These are phyloP conservation scores for Noccaea bulbosa DNA, from an alignment of 345 rosid genomes.

Conservation along the genomic window DNA sequence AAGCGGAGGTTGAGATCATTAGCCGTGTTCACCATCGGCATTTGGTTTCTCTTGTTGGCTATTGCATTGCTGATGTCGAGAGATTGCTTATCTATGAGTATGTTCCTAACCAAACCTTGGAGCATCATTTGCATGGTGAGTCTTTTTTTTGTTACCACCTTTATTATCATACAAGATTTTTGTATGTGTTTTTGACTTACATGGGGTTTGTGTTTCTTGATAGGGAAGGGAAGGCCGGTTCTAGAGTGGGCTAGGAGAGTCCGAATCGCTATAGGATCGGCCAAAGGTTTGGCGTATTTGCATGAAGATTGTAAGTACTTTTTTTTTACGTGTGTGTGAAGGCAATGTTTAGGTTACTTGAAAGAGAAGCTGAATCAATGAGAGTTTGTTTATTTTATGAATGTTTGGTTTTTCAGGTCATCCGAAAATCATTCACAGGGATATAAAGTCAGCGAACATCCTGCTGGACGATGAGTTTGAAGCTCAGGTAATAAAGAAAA, in stretches of 20 bases:
- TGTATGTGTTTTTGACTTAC: background rate
- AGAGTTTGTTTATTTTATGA: background rate
- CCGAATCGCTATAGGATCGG: constrained; percentile 88
- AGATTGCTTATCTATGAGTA: constrained; percentile 88
- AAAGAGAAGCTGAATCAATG: background rate
- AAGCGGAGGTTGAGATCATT: constrained; percentile 94
- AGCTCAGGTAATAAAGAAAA: constrained; percentile 66
- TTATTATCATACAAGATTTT: background rate
- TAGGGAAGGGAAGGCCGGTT: constrained; percentile 60
- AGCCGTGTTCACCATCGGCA: constrained; percentile 95
- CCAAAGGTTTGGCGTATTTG: constrained; percentile 96
- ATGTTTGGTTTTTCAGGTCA: constrained; percentile 57
- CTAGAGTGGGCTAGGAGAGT: constrained; percentile 88
- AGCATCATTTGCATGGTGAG: constrained; percentile 92
- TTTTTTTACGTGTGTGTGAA: background rate
- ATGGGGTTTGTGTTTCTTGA: constrained; percentile 20
- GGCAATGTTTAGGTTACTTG: background rate
- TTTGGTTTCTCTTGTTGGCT: constrained; percentile 92
- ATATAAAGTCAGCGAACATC: constrained; percentile 93
- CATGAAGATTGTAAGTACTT: constrained; percentile 91
- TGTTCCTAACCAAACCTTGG: constrained; percentile 88
- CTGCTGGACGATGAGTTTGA: constrained; percentile 77
- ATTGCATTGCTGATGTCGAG: constrained; percentile 64
- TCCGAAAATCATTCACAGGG: constrained; percentile 94
- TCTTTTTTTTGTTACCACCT: background rate